A percentile compares a stretch with the other conserved stretches of the same genome.
Evolutionary conservation across 306 rosid genomes (phyloP).

Genomic region (Vigna angularis): DNA sequence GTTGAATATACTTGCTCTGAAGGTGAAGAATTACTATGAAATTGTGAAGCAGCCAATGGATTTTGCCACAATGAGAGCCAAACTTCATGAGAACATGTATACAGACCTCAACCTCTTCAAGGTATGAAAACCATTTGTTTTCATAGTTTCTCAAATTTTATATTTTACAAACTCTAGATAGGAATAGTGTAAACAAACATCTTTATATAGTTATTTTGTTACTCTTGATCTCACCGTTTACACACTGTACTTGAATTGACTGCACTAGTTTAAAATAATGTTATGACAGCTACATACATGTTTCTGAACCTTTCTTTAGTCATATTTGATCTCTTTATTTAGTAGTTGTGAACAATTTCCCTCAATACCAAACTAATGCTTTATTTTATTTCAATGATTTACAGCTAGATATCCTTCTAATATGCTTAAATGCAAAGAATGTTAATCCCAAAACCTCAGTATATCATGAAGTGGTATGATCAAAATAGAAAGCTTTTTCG

Average conservation of each 20-base stretch:
- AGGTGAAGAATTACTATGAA: conserved; percentile 3
- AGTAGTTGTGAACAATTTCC: background rate
- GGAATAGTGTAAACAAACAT: background rate
- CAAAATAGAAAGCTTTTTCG: background rate
- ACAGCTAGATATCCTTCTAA: conserved; percentile 38
- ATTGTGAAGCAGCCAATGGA: conserved; percentile 35
- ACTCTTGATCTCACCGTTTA: background rate
- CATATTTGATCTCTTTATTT: background rate
- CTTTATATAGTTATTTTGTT: background rate
- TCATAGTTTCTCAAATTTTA: too few relatives aligned
- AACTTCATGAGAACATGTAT: conserved; percentile 25
- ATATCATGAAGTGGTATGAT: conserved; percentile 37
- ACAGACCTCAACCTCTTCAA: conserved; percentile 11
- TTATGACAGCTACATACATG: background rate
- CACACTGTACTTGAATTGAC: background rate
- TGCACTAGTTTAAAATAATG: background rate
- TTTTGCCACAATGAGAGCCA: conserved; percentile 39
- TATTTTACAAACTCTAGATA: too few relatives aligned
- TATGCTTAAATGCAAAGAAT: conserved; percentile 31
- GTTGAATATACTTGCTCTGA: background rate
- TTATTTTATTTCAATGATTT: conserved; percentile 33
- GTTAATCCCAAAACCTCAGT: background rate
- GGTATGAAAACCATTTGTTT: conserved; percentile 15
- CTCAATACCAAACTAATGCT: conserved; percentile 6
- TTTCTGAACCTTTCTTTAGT: too few relatives aligned